Evolutionary conservation across 1,284 basidiomycete genomes (phyloP).

Genomic region (Ustilago esculenta): DNA sequence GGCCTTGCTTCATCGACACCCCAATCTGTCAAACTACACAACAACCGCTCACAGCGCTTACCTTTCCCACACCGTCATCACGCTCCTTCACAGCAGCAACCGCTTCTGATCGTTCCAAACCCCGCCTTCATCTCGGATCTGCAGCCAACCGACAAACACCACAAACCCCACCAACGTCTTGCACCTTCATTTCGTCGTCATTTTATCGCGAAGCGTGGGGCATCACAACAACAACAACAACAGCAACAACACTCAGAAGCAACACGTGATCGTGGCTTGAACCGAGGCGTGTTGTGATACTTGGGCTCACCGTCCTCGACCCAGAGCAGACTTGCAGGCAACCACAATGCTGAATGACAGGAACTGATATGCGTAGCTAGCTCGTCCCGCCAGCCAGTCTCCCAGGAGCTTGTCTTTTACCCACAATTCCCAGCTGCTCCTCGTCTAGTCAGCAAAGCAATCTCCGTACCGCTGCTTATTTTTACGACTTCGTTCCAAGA

Average conservation of each 20-base stretch:
- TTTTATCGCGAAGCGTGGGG: background rate
- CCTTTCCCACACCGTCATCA: background rate
- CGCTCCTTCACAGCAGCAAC: background rate
- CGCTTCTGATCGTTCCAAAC: background rate
- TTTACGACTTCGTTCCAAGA: conserved; percentile 1
- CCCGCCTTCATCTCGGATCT: background rate
- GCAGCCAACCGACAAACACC: conserved; percentile 2
- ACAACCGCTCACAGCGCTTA: background rate
- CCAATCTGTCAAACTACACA: too few relatives aligned
- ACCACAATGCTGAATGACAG: conserved; percentile 3
- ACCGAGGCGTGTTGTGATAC: too few relatives aligned
- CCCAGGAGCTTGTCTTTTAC: background rate
- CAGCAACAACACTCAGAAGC: background rate
- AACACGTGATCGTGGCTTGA: too few relatives aligned
- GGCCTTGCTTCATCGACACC: background rate
- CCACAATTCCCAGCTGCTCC: background rate
- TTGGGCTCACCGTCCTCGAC: background rate
- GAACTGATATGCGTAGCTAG: conserved; percentile 3
- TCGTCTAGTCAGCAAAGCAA: background rate
- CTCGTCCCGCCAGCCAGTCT: background rate
- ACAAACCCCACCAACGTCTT: background rate
- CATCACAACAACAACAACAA: background rate
- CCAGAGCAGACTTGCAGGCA: background rate
- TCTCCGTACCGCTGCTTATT: background rate
- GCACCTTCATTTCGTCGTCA: conserved; percentile 4